These are phyloP conservation scores for Exophiala phaeomuriformis DNA, from an alignment of 2,329 filamentous ascomycete genomes.

Conservation along the genomic window DNA sequence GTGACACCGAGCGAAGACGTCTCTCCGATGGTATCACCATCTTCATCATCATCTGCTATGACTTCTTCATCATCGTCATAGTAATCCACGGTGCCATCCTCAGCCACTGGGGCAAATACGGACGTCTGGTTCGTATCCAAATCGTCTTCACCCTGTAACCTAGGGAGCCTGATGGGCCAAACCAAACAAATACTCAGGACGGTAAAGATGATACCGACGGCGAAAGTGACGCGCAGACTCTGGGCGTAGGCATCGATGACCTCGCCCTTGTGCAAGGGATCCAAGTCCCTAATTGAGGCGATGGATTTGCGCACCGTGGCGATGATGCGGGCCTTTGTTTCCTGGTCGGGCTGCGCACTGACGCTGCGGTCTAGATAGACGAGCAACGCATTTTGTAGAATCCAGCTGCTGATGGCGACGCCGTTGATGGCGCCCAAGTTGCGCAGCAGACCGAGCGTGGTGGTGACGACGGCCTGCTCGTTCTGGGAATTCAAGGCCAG, in stretches of 20 bases:
- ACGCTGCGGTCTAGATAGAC: constrained; percentile 18
- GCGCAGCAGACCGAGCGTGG: constrained; percentile 21
- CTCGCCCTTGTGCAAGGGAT: constrained; percentile 19
- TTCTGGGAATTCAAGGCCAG: constrained; percentile 38
- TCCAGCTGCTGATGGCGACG: constrained; percentile 24
- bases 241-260: constrained; percentile 24
- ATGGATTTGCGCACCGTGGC: constrained; percentile 20
- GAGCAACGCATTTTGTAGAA: constrained; percentile 24
- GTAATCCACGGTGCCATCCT: background rate
- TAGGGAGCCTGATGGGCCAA: constrained; percentile 18
- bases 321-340: constrained; percentile 22
- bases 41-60: background rate
- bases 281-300: constrained; percentile 14
- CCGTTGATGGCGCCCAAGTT: constrained; percentile 22
- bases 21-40: background rate
- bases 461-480: constrained; percentile 40
- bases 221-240: constrained; percentile 22
- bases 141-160: constrained; percentile 15
- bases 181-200: constrained; percentile 13
- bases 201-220: constrained; percentile 10
- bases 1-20: background rate
- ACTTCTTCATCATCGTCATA: background rate
- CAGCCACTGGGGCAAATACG: background rate
- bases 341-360: constrained; percentile 4
- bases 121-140: constrained; percentile 4